Base-by-base conservation (phyloP, 192 early-diverging fungal species). In the Coemansia sp. region DNA sequence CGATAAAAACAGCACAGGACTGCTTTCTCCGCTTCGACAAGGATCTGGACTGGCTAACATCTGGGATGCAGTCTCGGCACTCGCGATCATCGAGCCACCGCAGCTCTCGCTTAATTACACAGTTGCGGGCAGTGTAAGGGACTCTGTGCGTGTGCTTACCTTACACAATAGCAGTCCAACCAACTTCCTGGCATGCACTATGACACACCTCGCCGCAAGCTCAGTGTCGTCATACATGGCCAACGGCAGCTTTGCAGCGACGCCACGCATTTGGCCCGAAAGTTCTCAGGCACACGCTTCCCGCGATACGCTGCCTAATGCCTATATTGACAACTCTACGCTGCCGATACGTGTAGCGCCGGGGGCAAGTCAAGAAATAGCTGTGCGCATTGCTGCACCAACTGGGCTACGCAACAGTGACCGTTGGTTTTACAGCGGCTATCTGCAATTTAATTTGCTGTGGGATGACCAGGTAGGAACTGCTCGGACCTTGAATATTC, bases 101-200 rank as follows among this genome's bases (percentile, higher is more conserved):
- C 74, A 75, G 64, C 56, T 82, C 17, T 71, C 74, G 33, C 64
- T 82, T 23, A 82, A 82, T 68, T 74, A 77, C 27, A 78, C 80
- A 4, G 27, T 29, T 19, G 46, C 9, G 0, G 25, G 32, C 33
- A 29, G 32, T 14, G 25, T 53, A 32, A 57, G 22, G 14, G 52
- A 42, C 8, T 46, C 31, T 0, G 46, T 74, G 46, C 74, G 75
- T 54, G 63, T 32, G 25, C 74, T 81, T 51, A 73, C 60, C 5
- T 56, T 81, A 30, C 59, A 51, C 53, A 81, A 81, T 56, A 66
- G 61, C 60, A 81, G 74, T 46, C 70, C 78, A 6, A 53, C 66
- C 22, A 61, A 51, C 61, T 67, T 66, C 36, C 51, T 82, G 62
- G 74, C 74, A 5, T 69, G 71, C 63, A 78, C 75, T 2, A 71